Conservation (phyloP, 225 moss, liverwort and hornwort genomes). For the Bryoerythrophyllum caledonicum region DNA sequence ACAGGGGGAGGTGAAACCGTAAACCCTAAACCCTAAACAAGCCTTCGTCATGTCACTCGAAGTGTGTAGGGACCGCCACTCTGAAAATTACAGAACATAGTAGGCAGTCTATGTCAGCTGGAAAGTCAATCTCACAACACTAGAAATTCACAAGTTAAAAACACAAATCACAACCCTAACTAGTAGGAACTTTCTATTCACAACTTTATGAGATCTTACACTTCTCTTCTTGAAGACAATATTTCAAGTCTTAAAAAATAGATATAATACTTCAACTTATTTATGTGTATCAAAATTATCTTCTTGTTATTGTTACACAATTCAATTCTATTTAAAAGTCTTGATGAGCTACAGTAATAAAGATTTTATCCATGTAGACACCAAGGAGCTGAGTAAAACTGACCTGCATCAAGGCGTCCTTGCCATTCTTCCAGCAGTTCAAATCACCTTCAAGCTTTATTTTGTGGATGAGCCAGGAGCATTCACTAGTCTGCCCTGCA, state of each 20-base stretch:
- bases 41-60: slow-evolving; percentile 26
- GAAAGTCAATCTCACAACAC: not conserved
- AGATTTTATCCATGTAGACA: too few species aligned
- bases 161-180: too few species aligned
- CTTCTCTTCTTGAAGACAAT: too few species aligned
- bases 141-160: not conserved
- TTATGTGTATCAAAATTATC: too few species aligned
- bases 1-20: too few species aligned
- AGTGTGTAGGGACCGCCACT: slow-evolving; percentile 15
- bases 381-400: not conserved
- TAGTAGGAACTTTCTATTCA: too few species aligned
- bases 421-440: slow-evolving; percentile 3
- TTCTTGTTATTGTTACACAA: too few species aligned
- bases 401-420: slow-evolving; percentile 21
- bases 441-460: not conserved
- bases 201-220: too few species aligned
- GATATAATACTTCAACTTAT: too few species aligned
- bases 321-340: too few species aligned
- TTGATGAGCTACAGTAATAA: too few species aligned
- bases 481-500: slow-evolving; percentile 34
- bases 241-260: too few species aligned
- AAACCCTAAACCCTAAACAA: not conserved
- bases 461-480: slow-evolving; percentile 31
- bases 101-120: not conserved
- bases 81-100: slow-evolving; percentile 13